A percentile compares a stretch with the other conserved stretches of the same genome.
Conservation (phyloP, 164 flowering plant species). For the Nymphaea colorata region DNA sequence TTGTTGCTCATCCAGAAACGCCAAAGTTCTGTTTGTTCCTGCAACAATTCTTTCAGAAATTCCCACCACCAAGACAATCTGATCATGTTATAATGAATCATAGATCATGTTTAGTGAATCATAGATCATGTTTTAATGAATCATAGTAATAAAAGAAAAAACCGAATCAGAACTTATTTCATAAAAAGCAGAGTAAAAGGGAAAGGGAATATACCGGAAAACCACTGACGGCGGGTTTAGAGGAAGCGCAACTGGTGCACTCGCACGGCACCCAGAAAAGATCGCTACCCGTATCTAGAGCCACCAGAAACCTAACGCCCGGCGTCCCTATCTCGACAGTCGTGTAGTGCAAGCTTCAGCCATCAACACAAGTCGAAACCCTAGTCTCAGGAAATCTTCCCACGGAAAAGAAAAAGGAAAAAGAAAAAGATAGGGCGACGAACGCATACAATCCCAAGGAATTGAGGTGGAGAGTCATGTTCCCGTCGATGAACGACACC, state of each 20-base stretch:
- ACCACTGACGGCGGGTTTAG: conserved; percentile 8
- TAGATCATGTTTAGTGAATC: no score
- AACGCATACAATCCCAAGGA: conserved; percentile 50
- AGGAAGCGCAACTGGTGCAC: conserved; percentile 36
- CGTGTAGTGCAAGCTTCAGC: not conserved
- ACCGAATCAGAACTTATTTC: no score
- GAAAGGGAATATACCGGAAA: conserved; percentile 24
- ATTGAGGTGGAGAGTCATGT: conserved; percentile 27
- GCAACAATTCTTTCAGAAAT: no score
- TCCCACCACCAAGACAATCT: no score
- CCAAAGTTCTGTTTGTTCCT: no score
- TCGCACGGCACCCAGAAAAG: conserved; percentile 90
- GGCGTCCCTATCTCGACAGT: conserved; percentile 63
- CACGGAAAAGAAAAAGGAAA: not conserved
- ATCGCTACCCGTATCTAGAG: conserved; percentile 89
- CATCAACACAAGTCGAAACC: not conserved
- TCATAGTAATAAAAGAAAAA: no score
- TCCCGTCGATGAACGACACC: conserved; percentile 44
- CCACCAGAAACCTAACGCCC: conserved; percentile 49
- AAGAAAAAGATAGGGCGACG: not conserved
- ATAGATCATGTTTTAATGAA: no score
- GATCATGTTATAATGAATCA: no score
- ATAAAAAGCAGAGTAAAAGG: no score
- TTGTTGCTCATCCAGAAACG: no score
- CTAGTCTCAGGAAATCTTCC: not conserved